Evolutionary conservation across 1,139 yeast genomes (phyloP), one percentile per base, ranked within the genome.

Genomic region (Candida pseudoviswanathii): DNA sequence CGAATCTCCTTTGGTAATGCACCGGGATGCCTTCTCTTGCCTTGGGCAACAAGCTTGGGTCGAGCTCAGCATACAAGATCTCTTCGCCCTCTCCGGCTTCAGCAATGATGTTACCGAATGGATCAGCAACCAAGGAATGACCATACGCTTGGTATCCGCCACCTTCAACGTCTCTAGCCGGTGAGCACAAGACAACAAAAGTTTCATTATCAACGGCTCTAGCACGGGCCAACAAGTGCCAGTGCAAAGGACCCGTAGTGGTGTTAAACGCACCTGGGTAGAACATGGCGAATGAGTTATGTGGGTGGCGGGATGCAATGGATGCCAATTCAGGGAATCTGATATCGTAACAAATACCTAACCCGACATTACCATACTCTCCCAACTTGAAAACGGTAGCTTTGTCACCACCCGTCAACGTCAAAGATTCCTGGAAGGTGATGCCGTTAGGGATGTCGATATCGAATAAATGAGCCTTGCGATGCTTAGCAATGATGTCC

Each of bases 201-300:
- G 87, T 65, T 67, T 92, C 95, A 67, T 92, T 92, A 65, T 92
- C 98, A 8, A 92, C 86, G 3, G 97, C 96, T 54, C 98, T 77
- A 1, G 96, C 79, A 52, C 92, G 77, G 1, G 95, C 97, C 52
- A 92, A 78, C 56, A 91, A 75, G 57, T 86, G 87, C 98, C 98
- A 92, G 66, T 90, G 97, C 62, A 89, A 73, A 0, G 98, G 98
- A 0, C 98, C 98, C 0, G 98, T 92, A 30, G 94, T 89, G 24
- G 96, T 89, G 73, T 92, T 92, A 74, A 92, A 92, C 0, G 98
- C 98, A 47, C 97, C 96, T 0, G 98, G 98, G 58, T 90, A 91
- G 47, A 90, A 77, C 94, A 91, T 86, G 34, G 95, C 96, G 69
- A 90, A 90, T 0, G 96, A 85, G 50, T 83, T 82, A 51, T 68